Base-by-base conservation (phyloP, 2,329 filamentous ascomycete species). In the Fusarium mundagurra region DNA sequence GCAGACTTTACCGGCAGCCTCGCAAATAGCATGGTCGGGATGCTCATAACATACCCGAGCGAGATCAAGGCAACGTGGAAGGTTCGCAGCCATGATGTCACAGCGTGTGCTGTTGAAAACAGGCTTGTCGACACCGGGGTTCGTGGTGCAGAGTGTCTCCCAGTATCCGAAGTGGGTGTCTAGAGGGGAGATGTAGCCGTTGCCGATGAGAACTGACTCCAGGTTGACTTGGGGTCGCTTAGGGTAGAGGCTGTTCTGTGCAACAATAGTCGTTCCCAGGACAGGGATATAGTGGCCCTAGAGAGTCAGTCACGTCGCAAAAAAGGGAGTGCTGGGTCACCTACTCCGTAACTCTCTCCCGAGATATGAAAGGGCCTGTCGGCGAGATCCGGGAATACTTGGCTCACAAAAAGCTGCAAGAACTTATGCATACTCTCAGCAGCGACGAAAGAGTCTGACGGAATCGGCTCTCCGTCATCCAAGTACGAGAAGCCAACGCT, bases 401-500 rank as follows among this genome's bases (percentile, higher is more conserved):
- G 29, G 16, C 53, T 60, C 14, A 36, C 66, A 24, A 76, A 76
- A 1, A 75, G 61, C 33, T 72, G 74, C 13, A 77, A 31, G 6
- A 77, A 76, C n/a, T 67, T 68, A 8, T 75, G 61, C 61, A 76
- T 67, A 3, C 61, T 72, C 22, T 70, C 61, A 1, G 74, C 74
- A 5, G 74, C 74, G 18, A 71, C 53, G 33, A 76, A 76, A 1
- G 74, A 76, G 14, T 76, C 64, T 0, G 63, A 44, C 11, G 74
- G 74, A 14, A 65, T 36, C 0, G 71, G 69, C 8, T 66, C 72
- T 0, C 34, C 63, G 9, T 75, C 39, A 39, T 76, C 74, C n/a
- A 76, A 44, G 27, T 77, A 76, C 3, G 74, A 76, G 47, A 76
- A 76, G 0, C 74, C 74, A 50, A 74, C 71, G 2, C 74, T 62